Evolutionary conservation across 2,329 filamentous ascomycete genomes (phyloP).

Genomic region (Pseudodiploospora longispora): DNA sequence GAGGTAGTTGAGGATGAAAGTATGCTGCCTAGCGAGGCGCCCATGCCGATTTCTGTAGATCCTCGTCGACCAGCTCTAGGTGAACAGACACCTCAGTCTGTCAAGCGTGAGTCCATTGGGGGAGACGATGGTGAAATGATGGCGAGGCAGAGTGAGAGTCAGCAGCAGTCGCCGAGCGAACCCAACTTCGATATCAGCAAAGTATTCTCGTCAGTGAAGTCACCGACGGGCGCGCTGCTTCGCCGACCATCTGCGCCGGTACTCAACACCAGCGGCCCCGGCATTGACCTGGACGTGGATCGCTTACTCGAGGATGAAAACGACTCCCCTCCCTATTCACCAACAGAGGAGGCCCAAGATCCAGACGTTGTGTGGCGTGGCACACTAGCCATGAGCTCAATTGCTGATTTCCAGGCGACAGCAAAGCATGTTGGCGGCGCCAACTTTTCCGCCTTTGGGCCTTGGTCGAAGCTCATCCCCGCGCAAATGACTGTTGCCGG

Average conservation of each 20-base stretch:
- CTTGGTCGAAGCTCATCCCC: slow-evolving; percentile 71
- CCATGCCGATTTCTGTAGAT: slow-evolving; percentile 18
- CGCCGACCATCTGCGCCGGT: slow-evolving; percentile 42
- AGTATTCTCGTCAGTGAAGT: slow-evolving; percentile 76
- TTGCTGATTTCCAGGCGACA: slow-evolving; percentile 67
- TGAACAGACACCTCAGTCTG: slow-evolving; percentile 13
- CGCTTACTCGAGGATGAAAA: slow-evolving; percentile 76
- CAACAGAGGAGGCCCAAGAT: slow-evolving; percentile 60
- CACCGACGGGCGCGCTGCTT: slow-evolving; percentile 48
- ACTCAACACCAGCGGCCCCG: slow-evolving; percentile 45
- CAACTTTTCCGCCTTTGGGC: slow-evolving; percentile 55
- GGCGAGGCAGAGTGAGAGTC: slow-evolving; percentile 31
- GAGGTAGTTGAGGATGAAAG: slow-evolving; percentile 76
- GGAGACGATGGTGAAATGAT: slow-evolving; percentile 19
- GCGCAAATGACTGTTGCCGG: slow-evolving; percentile 63
- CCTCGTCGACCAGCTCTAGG: slow-evolving; percentile 9
- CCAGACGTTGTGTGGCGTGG: slow-evolving; percentile 73
- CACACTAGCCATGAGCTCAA: slow-evolving; percentile 64
- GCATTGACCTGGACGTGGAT: slow-evolving; percentile 82
- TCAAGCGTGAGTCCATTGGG: slow-evolving; percentile 29
- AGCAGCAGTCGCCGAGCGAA: slow-evolving; percentile 43
- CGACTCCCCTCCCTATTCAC: slow-evolving; percentile 74
- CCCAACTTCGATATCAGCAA: slow-evolving; percentile 75
- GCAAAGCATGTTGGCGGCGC: slow-evolving; percentile 80
- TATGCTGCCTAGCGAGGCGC: slow-evolving; percentile 28